Conservation (phyloP, 2,329 filamentous ascomycete species). For the Pestalotiopsis sp. region DNA sequence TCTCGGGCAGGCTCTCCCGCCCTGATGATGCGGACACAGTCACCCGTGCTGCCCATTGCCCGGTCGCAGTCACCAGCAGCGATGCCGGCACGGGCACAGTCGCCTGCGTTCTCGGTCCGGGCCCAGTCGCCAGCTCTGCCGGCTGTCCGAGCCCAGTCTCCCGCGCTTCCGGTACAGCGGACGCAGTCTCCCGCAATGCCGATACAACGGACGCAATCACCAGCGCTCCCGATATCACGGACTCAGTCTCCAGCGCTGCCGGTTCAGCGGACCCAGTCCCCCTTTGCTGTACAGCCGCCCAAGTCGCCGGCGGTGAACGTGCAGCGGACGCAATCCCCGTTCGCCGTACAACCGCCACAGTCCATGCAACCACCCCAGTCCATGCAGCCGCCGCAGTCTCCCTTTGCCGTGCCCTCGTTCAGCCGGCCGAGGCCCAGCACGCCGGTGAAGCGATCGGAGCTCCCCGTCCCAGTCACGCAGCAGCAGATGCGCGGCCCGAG, state of each 20-base stretch:
- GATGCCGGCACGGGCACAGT: neutral
- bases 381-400: neutral
- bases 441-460: conserved; percentile 14
- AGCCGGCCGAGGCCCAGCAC: conserved; percentile 16
- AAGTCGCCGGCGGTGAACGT: too few relatives aligned
- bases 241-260: neutral
- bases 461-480: neutral
- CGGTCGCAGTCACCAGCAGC: neutral
- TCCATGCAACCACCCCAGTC: too few relatives aligned
- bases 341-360: too few relatives aligned
- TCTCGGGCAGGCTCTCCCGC: neutral
- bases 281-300: neutral
- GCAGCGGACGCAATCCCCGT: neutral
- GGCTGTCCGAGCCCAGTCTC: neutral
- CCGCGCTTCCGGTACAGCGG: neutral
- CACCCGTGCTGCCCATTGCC: neutral
- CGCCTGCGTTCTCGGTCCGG: neutral
- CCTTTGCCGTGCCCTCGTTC: conserved; percentile 15
- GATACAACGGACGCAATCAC: neutral
- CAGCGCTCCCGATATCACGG: neutral
- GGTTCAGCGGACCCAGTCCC: neutral
- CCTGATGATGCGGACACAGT: neutral
- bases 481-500: conserved; percentile 1
- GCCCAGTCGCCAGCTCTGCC: neutral
- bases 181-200: neutral